Conservation (phyloP, 768 basidiomycete genomes). For the Pleurotus citrinopileatus region DNA sequence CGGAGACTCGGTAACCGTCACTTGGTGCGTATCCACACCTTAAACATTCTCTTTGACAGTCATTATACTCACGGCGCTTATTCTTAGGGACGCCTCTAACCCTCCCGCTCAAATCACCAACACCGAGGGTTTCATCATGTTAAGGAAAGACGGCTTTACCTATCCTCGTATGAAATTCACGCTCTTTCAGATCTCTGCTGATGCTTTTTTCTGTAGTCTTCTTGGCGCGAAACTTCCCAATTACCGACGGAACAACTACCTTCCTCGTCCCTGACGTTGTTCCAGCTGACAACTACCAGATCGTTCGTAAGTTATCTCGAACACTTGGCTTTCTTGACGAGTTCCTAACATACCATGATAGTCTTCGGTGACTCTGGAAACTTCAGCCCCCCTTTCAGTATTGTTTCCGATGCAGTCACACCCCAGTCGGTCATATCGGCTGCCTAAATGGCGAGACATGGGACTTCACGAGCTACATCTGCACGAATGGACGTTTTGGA, state of each 20-base stretch:
- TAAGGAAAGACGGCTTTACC: slow-evolving; percentile 24
- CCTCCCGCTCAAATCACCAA: slow-evolving; percentile 42
- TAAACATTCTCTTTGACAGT: not conserved
- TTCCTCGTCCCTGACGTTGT: slow-evolving; percentile 35
- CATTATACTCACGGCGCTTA: not conserved
- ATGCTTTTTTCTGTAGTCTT: slow-evolving; percentile 22
- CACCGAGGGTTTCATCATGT: slow-evolving; percentile 18
- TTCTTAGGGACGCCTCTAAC: slow-evolving; percentile 34
- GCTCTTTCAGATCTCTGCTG: not conserved
- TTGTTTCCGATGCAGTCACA: not conserved
- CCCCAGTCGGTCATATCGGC: not conserved
- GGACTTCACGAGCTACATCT: not conserved
- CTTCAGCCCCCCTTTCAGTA: slow-evolving; percentile 17
- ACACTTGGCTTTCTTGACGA: not conserved
- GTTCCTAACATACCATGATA: slow-evolving; percentile 14
- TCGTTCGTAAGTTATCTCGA: slow-evolving; percentile 37
- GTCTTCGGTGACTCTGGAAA: slow-evolving; percentile 52
- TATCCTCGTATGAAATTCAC: slow-evolving; percentile 27
- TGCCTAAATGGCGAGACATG: not conserved
- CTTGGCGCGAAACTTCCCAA: slow-evolving; percentile 32
- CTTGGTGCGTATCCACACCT: slow-evolving; percentile 22
- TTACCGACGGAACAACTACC: slow-evolving; percentile 29
- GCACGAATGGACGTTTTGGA: not conserved
- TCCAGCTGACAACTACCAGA: slow-evolving; percentile 28
- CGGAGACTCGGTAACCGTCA: slow-evolving; percentile 23